Evolutionary conservation across 2,329 filamentous ascomycete genomes (phyloP).

Genomic region (Zymoseptoria brevis): DNA sequence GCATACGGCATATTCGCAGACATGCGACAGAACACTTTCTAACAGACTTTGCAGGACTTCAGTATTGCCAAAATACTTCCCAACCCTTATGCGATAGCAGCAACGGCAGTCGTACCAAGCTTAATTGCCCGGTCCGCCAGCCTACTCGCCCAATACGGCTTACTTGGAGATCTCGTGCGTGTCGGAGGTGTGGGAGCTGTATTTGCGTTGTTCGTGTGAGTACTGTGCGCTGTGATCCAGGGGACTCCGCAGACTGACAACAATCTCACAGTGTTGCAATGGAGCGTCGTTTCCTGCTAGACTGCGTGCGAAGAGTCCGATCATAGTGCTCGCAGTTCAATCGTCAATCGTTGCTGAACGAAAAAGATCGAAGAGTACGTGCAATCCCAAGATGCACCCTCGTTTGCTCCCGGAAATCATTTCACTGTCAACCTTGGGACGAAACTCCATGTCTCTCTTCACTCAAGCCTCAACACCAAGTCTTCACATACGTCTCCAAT

Average conservation of each 20-base stretch:
- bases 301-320: not conserved
- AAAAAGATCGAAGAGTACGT: not conserved
- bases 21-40: not conserved
- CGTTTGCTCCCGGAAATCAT: not conserved
- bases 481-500: not conserved
- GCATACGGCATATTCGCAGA: not conserved
- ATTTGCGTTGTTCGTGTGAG: conserved; percentile 33
- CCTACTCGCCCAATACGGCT: conserved; percentile 28
- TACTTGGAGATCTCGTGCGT: conserved; percentile 36
- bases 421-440: not conserved
- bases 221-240: conserved; percentile 3
- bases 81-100: conserved; percentile 29
- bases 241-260: not conserved
- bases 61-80: conserved; percentile 24
- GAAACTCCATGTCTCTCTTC: not conserved
- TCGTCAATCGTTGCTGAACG: not conserved
- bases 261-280: not conserved
- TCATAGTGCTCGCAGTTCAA: not conserved
- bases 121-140: conserved; percentile 29
- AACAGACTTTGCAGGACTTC: conserved; percentile 17
- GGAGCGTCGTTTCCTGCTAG: conserved; percentile 3
- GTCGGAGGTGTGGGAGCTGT: conserved; percentile 31
- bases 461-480: not conserved
- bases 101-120: conserved; percentile 30
- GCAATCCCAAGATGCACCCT: not conserved